phyloP scores from a whole-genome alignment of 192 early-diverging fungal species.

The Umbelopsis isabellina region DNA sequence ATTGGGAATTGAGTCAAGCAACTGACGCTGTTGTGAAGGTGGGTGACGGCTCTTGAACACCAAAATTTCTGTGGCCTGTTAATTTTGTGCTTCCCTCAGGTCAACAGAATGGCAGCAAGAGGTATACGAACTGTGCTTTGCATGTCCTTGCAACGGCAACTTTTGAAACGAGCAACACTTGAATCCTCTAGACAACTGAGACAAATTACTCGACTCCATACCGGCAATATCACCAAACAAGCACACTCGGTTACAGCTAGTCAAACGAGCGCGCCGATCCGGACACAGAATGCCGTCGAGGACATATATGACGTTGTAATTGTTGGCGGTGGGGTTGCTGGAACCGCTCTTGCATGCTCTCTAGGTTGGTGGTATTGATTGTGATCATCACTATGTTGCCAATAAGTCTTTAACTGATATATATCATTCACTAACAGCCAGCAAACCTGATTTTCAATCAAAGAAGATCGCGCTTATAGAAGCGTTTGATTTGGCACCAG shows the following conservation, averaged over 20 bases:
- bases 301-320: conserved; percentile 80
- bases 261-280: background rate
- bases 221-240: background rate
- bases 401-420: background rate
- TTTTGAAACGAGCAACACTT: too few species aligned
- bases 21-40: background rate
- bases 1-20: background rate
- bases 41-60: conserved; percentile 3
- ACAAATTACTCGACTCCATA: background rate
- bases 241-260: background rate
- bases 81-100: too few species aligned
- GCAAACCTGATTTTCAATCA: conserved; percentile 29
- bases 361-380: conserved; percentile 57
- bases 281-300: background rate
- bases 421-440: conserved; percentile 8
- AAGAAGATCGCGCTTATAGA: conserved; percentile 81
- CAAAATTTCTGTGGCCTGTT: background rate
- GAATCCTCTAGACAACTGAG: background rate
- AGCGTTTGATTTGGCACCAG: conserved; percentile 65
- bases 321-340: conserved; percentile 90
- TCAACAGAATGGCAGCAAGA: too few species aligned
- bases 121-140: too few species aligned
- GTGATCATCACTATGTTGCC: too few species aligned
- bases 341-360: conserved; percentile 81
- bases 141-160: background rate